These are phyloP conservation scores for Heliamphora pulchella DNA, from an alignment of 179 eudicot genomes.

Conservation along the genomic window DNA sequence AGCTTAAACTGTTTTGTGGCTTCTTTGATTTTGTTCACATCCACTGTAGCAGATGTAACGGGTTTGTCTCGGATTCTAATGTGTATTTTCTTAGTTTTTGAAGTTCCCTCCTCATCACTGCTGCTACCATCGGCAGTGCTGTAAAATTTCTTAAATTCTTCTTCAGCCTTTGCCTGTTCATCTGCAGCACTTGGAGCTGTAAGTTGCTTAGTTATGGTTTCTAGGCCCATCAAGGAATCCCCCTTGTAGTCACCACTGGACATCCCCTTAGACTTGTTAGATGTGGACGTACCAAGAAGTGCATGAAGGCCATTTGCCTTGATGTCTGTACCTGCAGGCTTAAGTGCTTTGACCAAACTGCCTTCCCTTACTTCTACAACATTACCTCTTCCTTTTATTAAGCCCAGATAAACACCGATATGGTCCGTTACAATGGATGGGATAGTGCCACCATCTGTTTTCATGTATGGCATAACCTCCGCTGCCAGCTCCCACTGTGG, in stretches of 20 bases:
- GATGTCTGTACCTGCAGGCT: conserved; percentile 40
- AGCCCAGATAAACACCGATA: conserved; percentile 89
- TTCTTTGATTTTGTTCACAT: conserved; percentile 92
- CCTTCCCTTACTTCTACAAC: conserved; percentile 92
- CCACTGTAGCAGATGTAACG: conserved; percentile 66
- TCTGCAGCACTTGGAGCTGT: conserved; percentile 46
- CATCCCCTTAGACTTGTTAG: conserved; percentile 36
- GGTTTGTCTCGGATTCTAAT: conserved; percentile 87
- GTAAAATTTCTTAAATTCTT: conserved; percentile 88
- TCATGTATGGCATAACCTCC: conserved; percentile 98
- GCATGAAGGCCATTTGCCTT: conserved; percentile 41
- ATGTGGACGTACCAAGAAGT: conserved; percentile 38
- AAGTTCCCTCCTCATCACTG: conserved; percentile 81
- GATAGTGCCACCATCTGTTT: conserved; percentile 88
- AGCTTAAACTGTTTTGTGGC: conserved; percentile 83
- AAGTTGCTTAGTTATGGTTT: conserved; percentile 54
- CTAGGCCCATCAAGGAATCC: conserved; percentile 67
- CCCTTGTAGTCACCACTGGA: conserved; percentile 41
- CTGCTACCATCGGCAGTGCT: conserved; percentile 83
- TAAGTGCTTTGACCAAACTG: conserved; percentile 77
- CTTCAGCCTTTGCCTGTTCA: conserved; percentile 91
- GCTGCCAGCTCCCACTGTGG: conserved; percentile 98
- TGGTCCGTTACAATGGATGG: conserved; percentile 92
- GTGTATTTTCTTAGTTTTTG: conserved; percentile 65
- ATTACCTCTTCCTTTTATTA: conserved; percentile 83